These are phyloP conservation scores for Alternaria solani DNA, from an alignment of 2,329 filamentous ascomycete species.

Conservation along the genomic window DNA sequence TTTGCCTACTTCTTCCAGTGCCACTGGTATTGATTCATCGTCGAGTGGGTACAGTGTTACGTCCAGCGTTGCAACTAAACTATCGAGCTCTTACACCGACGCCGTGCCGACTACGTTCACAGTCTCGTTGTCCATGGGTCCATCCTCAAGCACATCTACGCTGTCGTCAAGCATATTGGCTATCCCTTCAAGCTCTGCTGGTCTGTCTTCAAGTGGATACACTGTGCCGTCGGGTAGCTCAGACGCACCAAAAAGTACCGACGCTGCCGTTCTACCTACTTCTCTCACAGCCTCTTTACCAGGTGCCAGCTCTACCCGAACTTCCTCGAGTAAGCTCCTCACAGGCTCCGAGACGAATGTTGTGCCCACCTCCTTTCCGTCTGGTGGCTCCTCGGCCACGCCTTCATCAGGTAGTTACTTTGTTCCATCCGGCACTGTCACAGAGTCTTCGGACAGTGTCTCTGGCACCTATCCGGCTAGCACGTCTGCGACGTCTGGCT, in stretches of 20 bases:
- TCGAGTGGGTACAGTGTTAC: conserved; percentile 11
- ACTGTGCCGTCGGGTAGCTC: neutral
- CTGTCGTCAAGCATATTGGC: neutral
- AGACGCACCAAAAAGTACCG: neutral
- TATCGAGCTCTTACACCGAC: neutral
- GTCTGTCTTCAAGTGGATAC: conserved; percentile 3
- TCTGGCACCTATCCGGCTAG: conserved; percentile 18
- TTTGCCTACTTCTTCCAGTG: neutral
- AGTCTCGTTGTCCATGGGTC: neutral
- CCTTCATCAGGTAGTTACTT: conserved; percentile 2
- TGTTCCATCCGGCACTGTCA: neutral
- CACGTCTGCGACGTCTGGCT: conserved; percentile 21
- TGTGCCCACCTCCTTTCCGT: neutral
- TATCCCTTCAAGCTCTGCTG: neutral
- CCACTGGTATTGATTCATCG: conserved; percentile 2
- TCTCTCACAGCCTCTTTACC: neutral
- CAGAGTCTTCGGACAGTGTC: conserved; percentile 8
- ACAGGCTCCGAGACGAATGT: neutral
- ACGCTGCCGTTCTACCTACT: neutral
- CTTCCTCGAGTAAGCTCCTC: neutral
- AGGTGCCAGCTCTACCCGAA: neutral
- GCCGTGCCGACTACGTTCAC: conserved; percentile 3
- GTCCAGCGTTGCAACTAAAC: conserved; percentile 2
- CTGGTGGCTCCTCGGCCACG: neutral
- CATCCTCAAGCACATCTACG: conserved; percentile 3